A percentile compares a stretch with the other conserved stretches of the same genome.
These are phyloP conservation scores for Coemansia sp. DNA, from an alignment of 192 early-diverging fungal species.

Conservation along the genomic window DNA sequence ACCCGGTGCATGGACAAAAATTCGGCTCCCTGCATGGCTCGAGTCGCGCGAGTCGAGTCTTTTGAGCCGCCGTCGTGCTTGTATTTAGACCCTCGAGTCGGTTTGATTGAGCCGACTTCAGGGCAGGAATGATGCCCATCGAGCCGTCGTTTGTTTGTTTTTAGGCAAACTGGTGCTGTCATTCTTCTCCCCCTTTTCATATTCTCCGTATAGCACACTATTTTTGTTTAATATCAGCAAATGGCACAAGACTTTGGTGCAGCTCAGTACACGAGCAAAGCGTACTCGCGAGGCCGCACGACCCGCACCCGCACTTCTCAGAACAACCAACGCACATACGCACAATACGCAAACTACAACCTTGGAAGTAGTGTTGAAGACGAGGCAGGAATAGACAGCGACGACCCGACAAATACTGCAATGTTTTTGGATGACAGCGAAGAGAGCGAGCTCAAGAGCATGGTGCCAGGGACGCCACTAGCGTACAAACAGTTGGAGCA, in stretches of 20 bases:
- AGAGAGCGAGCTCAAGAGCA: constrained; percentile 32
- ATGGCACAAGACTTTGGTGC: neutral
- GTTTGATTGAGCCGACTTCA: no score
- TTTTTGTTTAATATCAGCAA: neutral
- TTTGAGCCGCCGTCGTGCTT: no score
- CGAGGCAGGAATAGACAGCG: constrained; percentile 18
- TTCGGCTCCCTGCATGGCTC: no score
- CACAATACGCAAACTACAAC: constrained; percentile 2
- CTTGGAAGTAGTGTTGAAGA: constrained; percentile 1
- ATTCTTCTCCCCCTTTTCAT: no score
- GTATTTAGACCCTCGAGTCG: no score
- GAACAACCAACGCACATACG: neutral
- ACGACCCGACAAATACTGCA: constrained; percentile 52
- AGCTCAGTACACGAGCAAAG: neutral
- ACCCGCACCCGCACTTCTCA: neutral
- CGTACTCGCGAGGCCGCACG: no score
- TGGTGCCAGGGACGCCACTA: constrained; percentile 40
- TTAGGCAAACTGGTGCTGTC: no score
- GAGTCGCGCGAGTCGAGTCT: no score
- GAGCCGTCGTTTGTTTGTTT: no score
- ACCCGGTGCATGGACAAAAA: no score
- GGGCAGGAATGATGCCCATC: no score
- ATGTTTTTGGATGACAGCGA: constrained; percentile 51
- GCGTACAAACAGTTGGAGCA: constrained; percentile 36
- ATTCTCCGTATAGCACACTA: neutral